Conservation (phyloP, 331 rosid species). For the Arachis monticola region DNA sequence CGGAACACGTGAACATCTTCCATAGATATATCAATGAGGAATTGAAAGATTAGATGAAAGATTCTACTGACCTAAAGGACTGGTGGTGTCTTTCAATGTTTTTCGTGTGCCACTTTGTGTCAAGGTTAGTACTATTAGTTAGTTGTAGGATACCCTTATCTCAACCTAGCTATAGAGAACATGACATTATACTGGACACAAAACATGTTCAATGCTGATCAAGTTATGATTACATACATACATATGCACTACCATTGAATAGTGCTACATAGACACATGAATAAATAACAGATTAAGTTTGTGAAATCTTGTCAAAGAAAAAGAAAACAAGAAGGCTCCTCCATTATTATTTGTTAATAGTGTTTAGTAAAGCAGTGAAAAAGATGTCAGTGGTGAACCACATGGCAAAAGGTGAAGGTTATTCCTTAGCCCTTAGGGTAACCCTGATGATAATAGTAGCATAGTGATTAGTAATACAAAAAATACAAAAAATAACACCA, state of each 20-base stretch:
- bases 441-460: not conserved
- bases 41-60: constrained; percentile 23
- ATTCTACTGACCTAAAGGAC: constrained; percentile 40
- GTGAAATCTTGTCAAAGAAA: not conserved
- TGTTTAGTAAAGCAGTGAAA: too few species aligned
- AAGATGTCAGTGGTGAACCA: constrained; percentile 13
- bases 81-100: constrained; percentile 49
- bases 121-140: not conserved
- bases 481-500: too few species aligned
- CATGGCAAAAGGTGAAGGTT: constrained; percentile 17
- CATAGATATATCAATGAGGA: not conserved
- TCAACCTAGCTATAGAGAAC: constrained; percentile 4
- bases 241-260: not conserved
- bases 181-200: not conserved
- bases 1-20: too few species aligned
- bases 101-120: constrained; percentile 23
- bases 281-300: too few species aligned
- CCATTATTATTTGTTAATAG: not conserved
- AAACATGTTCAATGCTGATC: constrained; percentile 1
- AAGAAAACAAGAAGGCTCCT: not conserved
- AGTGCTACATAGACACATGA: too few species aligned
- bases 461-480: not conserved
- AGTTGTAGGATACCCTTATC: too few species aligned
- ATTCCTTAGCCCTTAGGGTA: constrained; percentile 5
- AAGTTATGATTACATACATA: too few species aligned